A percentile compares a stretch with the other conserved stretches of the same genome.
These are phyloP conservation scores for Populus trichocarpa DNA, from an alignment of 441 rosid genomes.

Conservation along the genomic window DNA sequence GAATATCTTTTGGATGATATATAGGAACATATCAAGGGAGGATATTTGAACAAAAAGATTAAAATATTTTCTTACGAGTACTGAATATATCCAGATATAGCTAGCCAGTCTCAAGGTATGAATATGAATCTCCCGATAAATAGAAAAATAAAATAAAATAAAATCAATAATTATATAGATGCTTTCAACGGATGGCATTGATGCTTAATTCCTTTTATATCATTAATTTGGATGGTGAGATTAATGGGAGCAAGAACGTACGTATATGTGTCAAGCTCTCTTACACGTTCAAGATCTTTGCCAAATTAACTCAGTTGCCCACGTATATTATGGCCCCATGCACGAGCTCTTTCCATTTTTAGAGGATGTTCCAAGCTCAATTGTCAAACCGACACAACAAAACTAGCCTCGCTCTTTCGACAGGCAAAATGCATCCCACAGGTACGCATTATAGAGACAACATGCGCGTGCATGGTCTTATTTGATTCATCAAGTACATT, in stretches of 20 bases:
- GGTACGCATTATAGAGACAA: background rate
- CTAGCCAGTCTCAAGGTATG: background rate
- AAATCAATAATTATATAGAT: background rate
- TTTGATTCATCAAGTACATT: background rate
- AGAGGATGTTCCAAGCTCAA: background rate
- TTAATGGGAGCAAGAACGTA: background rate
- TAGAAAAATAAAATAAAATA: background rate
- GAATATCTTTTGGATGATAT: background rate
- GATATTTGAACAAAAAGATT: background rate
- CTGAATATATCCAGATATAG: too few species aligned
- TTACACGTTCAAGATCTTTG: background rate
- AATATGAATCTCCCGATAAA: background rate
- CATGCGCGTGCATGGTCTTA: background rate
- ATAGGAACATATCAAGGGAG: background rate
- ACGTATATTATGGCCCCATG: background rate
- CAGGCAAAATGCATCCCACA: background rate
- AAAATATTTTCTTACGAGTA: background rate
- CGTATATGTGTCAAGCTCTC: background rate
- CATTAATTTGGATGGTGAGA: background rate
- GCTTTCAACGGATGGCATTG: background rate
- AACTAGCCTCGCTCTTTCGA: background rate
- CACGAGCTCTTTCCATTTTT: background rate
- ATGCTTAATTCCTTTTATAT: background rate
- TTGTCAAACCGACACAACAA: background rate
- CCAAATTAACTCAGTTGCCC: background rate